Base-by-base conservation (phyloP, 164 flowering plant species). In the Vitis rotundifolia region DNA sequence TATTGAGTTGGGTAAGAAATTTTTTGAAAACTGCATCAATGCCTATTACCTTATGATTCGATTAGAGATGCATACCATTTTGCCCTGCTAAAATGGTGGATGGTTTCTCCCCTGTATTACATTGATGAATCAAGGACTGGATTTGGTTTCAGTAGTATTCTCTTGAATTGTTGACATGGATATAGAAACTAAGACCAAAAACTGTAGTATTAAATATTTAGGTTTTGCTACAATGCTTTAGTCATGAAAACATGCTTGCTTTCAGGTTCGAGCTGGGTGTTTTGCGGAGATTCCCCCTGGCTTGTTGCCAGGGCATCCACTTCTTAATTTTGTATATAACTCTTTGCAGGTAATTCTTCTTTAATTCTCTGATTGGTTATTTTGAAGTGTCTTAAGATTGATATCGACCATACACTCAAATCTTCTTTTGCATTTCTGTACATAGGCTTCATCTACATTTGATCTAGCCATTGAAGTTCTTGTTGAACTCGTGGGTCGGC, bases 401-500 rank as follows among this genome's bases (percentile, higher is more conserved):
- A 57, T 47, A 61, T 67, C 49, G 49, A 10, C 50, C 60, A 22
- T 58, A 9, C 28, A 31, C 59, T 26, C 52, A 16, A 44, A 18
- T 66, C 57, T 56, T 55, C 63, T 22, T 71, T 47, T 57, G 26
- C 29, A 37, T 69, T 57, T 48, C 14, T 49, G 15, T 31, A 70
- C 59, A n/a, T 73, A 91, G 98, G 93, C 85, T 73, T 67, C 86
- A 3, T 85, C 88, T 15, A 86, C 96, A 68, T 90, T 91, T 88
- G 98, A 92, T 68, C 58, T 89, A 69, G 95, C 97, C 59, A 79
- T 89, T 75, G 97, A 94, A 81, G 97, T 94, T 81, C 95, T 94
- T 56, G 82, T 84, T 73, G 97, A 94, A 79, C 91, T 94, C 66
- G 91, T 87, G 71, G 84, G 86, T 74, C 86, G 90, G 51, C 88